A percentile compares a stretch with the other conserved stretches of the same genome.
phyloP scores from a whole-genome alignment of 1,139 yeast species.

The Debaryomyces nepalensis region DNA sequence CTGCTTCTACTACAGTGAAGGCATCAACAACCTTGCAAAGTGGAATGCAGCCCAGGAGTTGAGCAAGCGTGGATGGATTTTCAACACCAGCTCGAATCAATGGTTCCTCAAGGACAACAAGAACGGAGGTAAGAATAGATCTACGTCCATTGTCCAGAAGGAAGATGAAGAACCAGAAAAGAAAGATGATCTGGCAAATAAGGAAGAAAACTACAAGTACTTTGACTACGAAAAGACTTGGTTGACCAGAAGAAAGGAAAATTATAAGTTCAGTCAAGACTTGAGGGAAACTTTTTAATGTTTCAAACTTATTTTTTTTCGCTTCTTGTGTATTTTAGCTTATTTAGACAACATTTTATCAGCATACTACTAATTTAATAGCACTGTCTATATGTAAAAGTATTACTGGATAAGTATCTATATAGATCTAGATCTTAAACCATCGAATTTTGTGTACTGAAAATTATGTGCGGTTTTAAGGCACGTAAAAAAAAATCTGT shows the following conservation, averaged over 20 bases:
- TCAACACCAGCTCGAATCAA: constrained; percentile 72
- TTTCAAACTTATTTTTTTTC: background rate
- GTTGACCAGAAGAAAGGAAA: constrained; percentile 81
- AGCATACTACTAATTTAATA: constrained; percentile 6
- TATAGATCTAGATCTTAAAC: constrained; percentile 6
- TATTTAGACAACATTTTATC: constrained; percentile 8
- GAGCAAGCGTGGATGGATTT: constrained; percentile 83
- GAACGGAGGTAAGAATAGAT: constrained; percentile 43
- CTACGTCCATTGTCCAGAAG: constrained; percentile 38
- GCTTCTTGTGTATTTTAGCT: constrained; percentile 9
- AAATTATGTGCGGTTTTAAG: constrained; percentile 3
- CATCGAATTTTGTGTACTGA: constrained; percentile 8
- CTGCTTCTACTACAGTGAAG: constrained; percentile 78
- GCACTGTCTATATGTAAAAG: background rate
- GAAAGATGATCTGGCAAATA: constrained; percentile 17
- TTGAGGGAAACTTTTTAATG: constrained; percentile 24
- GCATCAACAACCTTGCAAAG: constrained; percentile 51
- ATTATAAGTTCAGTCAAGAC: constrained; percentile 47
- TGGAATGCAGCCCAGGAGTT: constrained; percentile 86
- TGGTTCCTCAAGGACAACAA: constrained; percentile 75
- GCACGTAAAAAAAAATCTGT: constrained; percentile 4
- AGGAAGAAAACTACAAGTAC: constrained; percentile 70
- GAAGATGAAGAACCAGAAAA: constrained; percentile 36
- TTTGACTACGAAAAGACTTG: constrained; percentile 92
- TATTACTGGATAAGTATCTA: background rate